Base-by-base conservation (phyloP, 2,329 filamentous ascomycete species). In the Fusarium globosum region DNA sequence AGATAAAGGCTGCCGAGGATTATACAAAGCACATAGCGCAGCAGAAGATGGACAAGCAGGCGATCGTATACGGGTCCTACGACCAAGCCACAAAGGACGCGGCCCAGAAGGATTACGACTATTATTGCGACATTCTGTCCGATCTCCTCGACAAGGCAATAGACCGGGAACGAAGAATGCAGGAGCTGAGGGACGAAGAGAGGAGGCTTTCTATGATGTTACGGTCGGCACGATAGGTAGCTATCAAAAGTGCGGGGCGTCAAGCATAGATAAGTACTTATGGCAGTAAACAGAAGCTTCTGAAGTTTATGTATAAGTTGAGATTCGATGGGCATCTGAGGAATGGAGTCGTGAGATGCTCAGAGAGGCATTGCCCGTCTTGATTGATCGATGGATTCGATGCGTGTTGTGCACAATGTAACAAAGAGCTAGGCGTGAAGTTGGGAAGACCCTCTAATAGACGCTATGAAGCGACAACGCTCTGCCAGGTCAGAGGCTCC, bases 111-210 rank as follows among this genome's bases (percentile, higher is more conserved):
- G 4, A 49, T 10, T n/a, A 49, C 10, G 28, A 5, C 11, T 18
- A 33, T 3, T 4, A 18, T 33, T 18, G 21, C 6, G 5, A 0
- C 4, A 13, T 7, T 10, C 9, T 49, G 15, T 3, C 13, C 4
- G 8, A 33, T 9, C 15, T 18, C 3, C 8, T 46, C 4, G 23
- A 46, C 1, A 28, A 14, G 18, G 23, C 13, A 20, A 0, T 1
- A 3, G 43, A 28, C 7, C 12, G 43, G 5, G 16, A 14, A 45
- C 16, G 3, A 0, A 26, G 43, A 20, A 46, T 46, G 43, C 12
- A 14, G 43, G 18, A 46, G 18, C 43, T 49, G 46, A 49, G 21
- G 21, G 7, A 33, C 1, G 2, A 1, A 10, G 46, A 33, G 28
- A 49, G 15, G 10, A 2, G 7, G 6, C 28, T 33, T 10, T 18